Conservation (phyloP, 352 stramenopile species). For the Thalassiosira delicatula region DNA sequence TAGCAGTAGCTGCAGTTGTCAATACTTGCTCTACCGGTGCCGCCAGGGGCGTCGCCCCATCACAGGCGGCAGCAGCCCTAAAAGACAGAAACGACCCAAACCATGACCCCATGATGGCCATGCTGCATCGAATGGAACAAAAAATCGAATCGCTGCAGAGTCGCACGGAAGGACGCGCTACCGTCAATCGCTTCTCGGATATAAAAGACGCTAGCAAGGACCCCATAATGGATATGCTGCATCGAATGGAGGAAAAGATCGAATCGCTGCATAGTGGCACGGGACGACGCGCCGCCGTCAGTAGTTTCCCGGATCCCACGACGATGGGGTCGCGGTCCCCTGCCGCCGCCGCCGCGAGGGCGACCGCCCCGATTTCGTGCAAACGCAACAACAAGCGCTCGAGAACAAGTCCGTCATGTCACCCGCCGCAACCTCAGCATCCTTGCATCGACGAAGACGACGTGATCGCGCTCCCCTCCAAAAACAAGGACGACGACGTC, state of each 20-base stretch:
- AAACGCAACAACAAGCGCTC: background rate
- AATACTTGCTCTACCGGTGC: background rate
- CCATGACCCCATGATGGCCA: constrained; percentile 18
- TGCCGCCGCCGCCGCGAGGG: too few species aligned
- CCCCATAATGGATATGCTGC: constrained; percentile 14
- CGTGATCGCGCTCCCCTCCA: background rate
- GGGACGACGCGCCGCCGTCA: background rate
- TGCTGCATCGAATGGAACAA: constrained; percentile 20
- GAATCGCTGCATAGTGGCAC: background rate
- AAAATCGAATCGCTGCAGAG: constrained; percentile 18
- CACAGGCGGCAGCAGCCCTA: background rate
- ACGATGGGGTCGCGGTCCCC: too few species aligned
- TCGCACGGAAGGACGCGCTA: background rate
- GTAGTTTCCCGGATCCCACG: too few species aligned
- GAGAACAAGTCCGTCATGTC: background rate
- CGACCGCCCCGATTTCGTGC: background rate
- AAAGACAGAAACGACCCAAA: too few species aligned
- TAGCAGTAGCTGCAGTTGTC: background rate
- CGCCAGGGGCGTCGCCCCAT: background rate
- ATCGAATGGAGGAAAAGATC: constrained; percentile 17
- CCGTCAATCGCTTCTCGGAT: background rate
- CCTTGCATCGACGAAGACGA: background rate
- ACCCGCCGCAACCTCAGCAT: background rate
- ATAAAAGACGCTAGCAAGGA: background rate
- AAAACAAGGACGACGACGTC: background rate